Conservation (phyloP, 2,329 filamentous ascomycete species). For the Sporothrix sp. region DNA sequence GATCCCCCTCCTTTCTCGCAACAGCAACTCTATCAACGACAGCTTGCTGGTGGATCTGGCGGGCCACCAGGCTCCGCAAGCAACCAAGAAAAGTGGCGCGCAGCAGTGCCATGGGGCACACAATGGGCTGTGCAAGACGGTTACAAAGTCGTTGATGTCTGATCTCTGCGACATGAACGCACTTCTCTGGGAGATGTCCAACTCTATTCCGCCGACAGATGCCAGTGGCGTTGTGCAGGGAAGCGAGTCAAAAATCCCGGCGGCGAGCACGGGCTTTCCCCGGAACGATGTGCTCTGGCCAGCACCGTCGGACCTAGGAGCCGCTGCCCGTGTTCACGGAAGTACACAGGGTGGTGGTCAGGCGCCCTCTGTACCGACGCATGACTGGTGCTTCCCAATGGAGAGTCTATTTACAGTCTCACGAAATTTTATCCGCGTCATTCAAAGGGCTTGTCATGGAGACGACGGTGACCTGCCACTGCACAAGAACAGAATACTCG, state of each 20-base stretch:
- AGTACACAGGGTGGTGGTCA: neutral
- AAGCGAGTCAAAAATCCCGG: neutral
- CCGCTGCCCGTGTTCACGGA: neutral
- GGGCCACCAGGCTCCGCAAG: neutral
- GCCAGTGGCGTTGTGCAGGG: neutral
- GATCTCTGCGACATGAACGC: slow-evolving; percentile 30
- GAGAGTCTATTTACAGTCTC: slow-evolving; percentile 34
- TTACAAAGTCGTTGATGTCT: slow-evolving; percentile 3
- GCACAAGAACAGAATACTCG: neutral
- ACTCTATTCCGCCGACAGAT: slow-evolving; percentile 2
- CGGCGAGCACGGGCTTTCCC: neutral
- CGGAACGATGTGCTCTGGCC: neutral
- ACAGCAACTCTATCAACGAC: neutral
- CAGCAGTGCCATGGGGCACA: neutral
- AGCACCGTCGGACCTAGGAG: neutral
- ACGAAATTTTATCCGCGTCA: slow-evolving; percentile 27
- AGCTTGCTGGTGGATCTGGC: neutral
- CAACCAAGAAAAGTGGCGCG: neutral
- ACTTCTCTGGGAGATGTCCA: slow-evolving; percentile 29
- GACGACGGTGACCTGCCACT: no score
- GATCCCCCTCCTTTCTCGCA: neutral
- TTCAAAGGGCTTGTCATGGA: slow-evolving; percentile 19
- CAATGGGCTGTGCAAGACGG: neutral
- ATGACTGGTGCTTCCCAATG: slow-evolving; percentile 28
- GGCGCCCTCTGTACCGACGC: neutral